Evolutionary conservation across 768 basidiomycete genomes (phyloP).

Genomic region (Phaffia australis): DNA sequence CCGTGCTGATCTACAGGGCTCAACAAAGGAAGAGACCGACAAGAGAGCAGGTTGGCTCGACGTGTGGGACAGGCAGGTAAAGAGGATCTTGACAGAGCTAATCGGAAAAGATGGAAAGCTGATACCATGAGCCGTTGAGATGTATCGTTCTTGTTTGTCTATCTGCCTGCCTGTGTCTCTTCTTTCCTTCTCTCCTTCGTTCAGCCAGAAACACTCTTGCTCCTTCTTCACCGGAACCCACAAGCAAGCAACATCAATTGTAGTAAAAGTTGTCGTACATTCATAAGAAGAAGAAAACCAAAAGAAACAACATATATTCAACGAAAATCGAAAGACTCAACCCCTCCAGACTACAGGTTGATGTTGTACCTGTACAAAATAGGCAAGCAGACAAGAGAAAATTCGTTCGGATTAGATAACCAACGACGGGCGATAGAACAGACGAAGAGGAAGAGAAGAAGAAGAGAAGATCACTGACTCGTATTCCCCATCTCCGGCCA

Average conservation of each 20-base stretch:
- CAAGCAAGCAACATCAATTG: no score
- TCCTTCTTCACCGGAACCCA: no score
- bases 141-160: no score
- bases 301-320: background rate
- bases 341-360: conserved; percentile 8
- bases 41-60: background rate
- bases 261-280: no score
- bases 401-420: background rate
- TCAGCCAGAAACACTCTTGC: no score
- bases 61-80: conserved; percentile 2
- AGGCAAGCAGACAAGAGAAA: background rate
- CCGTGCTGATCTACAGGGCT: background rate
- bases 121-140: no score
- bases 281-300: no score
- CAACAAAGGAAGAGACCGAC: background rate
- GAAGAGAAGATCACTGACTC: conserved; percentile 49
- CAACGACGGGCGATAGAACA: background rate
- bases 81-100: background rate
- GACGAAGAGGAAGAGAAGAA: background rate
- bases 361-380: conserved; percentile 23
- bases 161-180: no score
- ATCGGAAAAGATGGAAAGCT: no score
- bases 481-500: conserved; percentile 62
- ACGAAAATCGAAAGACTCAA: background rate
- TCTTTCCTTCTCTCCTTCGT: no score